These are phyloP conservation scores for Tolypocladium tropicale DNA, from an alignment of 2,329 filamentous ascomycete species.

Conservation along the genomic window DNA sequence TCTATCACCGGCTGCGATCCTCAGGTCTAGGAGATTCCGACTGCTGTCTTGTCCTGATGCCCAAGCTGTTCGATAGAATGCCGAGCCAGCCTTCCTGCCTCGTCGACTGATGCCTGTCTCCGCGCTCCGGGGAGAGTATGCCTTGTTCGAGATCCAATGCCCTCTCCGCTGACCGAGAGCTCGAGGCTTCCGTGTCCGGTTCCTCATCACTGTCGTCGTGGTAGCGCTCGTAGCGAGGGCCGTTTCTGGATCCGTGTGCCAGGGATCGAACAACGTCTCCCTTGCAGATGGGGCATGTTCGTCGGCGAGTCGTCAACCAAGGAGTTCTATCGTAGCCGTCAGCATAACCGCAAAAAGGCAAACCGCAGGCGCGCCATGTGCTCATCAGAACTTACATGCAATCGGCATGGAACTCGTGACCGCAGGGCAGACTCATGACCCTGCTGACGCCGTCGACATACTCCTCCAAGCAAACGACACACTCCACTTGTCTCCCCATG, in stretches of 20 bases:
- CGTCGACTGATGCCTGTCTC: slow-evolving; percentile 9
- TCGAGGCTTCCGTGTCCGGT: slow-evolving; percentile 24
- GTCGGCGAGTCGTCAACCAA: slow-evolving; percentile 87
- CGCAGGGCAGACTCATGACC: slow-evolving; percentile 95
- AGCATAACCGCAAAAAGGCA: no score
- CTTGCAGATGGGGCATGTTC: slow-evolving; percentile 98
- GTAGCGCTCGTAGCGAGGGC: slow-evolving; percentile 43
- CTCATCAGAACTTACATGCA: slow-evolving; percentile 72
- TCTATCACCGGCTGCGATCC: slow-evolving; percentile 9
- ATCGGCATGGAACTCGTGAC: slow-evolving; percentile 93
- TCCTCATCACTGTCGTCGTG: slow-evolving; percentile 41
- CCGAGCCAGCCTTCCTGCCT: slow-evolving; percentile 27
- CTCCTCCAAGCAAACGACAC: slow-evolving; percentile 92
- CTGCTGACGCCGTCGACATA: slow-evolving; percentile 89
- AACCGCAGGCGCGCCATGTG: no score
- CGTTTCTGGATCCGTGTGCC: slow-evolving; percentile 40
- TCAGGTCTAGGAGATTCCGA: slow-evolving; percentile 13
- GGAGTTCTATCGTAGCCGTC: slow-evolving; percentile 56
- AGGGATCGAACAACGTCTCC: slow-evolving; percentile 78
- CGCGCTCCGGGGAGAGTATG: slow-evolving; percentile 11
- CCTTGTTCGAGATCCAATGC: slow-evolving; percentile 35
- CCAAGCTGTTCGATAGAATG: slow-evolving; percentile 22
- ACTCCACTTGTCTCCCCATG: slow-evolving; percentile 67
- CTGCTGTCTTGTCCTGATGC: slow-evolving; percentile 7
- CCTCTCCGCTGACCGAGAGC: slow-evolving; percentile 17